Evolutionary conservation across 495 filamentous ascomycete genomes (phyloP), one percentile per base, ranked within the genome.

Genomic region (Lasiosphaeria ovina): DNA sequence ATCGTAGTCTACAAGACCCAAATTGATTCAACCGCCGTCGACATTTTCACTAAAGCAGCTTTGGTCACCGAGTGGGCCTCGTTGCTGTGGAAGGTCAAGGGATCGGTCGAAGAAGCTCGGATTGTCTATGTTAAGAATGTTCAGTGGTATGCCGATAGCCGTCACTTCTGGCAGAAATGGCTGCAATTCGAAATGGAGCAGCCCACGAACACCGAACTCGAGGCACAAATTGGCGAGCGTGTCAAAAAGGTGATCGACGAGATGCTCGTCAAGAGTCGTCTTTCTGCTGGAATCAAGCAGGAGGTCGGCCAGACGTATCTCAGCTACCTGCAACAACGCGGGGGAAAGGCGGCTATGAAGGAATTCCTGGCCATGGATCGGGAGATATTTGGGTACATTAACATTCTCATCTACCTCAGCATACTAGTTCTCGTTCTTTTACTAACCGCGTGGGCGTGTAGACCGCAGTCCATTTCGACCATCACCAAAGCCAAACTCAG

Each of bases 131-230:
- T 88, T 61, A 87, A 86, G 67, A 91, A 96, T 66, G 82, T 90
- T 54, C 85, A 92, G 63, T 90, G 87, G 79, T 97, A 96, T 72
- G 80, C 89, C 14, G 90, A 93, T 65, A 95, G 91, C 67, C 82
- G 85, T n/a, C 81, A 87, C 31, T 99, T 99, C 83, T 98, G 93
- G 93, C 81, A 85, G 58, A 89, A 86, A 70, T 99, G 90, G 74
- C 81, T 98, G 10, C 77, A 86, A 54, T 97, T 99, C 63, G 94
- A 99, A 77, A 78, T 96, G 45, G 86, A 90, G 42, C 95, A 97
- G 68, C 89, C 91, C 8, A 92, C 90, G 3, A 88, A 79, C 58
- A 72, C 77, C 0, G 82, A 81, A 38, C 82, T 82, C 2, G 91
- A 96, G 65, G 51, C 72, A 0, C 76, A 82, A 55, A 88, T 92